Percentiles rank a stretch among this genome's conserved stretches.
Evolutionary conservation across 495 filamentous ascomycete genomes (phyloP).

Genomic region (Tuber magnatum): DNA sequence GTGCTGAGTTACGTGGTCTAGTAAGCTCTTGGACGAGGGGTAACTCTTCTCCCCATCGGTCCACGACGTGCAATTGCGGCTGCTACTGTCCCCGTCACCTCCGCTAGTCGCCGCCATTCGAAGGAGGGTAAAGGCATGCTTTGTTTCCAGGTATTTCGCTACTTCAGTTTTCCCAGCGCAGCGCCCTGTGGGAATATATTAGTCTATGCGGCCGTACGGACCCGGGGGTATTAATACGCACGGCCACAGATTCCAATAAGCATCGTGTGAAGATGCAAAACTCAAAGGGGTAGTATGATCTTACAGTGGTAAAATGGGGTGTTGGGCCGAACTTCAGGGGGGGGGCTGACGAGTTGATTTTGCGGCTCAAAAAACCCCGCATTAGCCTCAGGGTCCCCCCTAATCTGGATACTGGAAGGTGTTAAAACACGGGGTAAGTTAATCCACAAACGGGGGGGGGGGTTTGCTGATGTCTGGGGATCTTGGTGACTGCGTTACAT

Average conservation of each 20-base stretch:
- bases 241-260: constrained; percentile 90
- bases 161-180: constrained; percentile 85
- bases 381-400: background rate
- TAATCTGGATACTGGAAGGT: too few relatives aligned
- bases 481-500: too few relatives aligned
- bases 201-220: constrained; percentile 24
- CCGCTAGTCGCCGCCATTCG: constrained; percentile 40
- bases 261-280: constrained; percentile 49
- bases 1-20: constrained; percentile 75
- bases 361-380: background rate
- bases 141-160: constrained; percentile 68
- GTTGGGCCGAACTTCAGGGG: background rate
- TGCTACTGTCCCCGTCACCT: constrained; percentile 28
- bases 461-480: too few relatives aligned
- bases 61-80: constrained; percentile 12
- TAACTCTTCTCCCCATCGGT: constrained; percentile 29
- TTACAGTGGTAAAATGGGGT: constrained; percentile 1
- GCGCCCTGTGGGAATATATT: constrained; percentile 56
- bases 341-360: background rate
- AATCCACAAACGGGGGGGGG: too few relatives aligned
- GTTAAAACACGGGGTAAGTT: too few relatives aligned
- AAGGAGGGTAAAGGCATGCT: constrained; percentile 65
- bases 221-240: constrained; percentile 44
- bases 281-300: background rate
- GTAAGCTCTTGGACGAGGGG: constrained; percentile 47